Evolutionary conservation across 768 basidiomycete species (phyloP), one percentile per base, ranked within the genome.

Genomic region (Termitomyces sp.): DNA sequence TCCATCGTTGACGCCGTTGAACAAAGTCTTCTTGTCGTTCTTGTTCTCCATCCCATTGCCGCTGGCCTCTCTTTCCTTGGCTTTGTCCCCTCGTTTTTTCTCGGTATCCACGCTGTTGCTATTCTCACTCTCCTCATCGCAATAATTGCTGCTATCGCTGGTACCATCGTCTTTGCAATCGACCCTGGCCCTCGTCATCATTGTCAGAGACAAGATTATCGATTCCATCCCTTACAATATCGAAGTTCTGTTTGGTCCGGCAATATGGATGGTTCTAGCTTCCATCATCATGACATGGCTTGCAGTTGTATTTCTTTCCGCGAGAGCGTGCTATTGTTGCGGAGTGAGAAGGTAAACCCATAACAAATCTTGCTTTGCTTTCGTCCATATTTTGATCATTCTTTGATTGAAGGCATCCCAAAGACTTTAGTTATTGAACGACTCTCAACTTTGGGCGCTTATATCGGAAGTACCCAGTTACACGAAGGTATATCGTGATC

Each of bases 21-120:
- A 46, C 73, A 82, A 45, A 74, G 71, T 34, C 73, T 85, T 19
- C 68, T 84, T 12, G 59, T 76, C 41, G 61, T 90, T 29, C 83
- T 92, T 61, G 72, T 89, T 58, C 78, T 92, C 7, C 90, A 92
- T 67, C 85, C 86, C 16, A 74, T 90, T 50, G 74, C 78, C 14
- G 84, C 85, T 0, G 86, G 75, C 5, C 69, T 92, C 41, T 75
- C 87, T 21, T 76, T 86, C 61, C 35, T 84, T 62, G 69, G 80
- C 34, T 72, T 83, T 53, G 48, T 83, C 56, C 71, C 79, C 37
- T 77, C 84, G 8, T 69, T 88, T 45, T 89, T 84, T 70, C 76
- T 87, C 60, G 80, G 75, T 42, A 82, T 84, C 0, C 84, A 85
- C 56, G 56, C 62, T 14, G 69, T 82, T 42, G 73, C 83, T 31